phyloP scores from a whole-genome alignment of 176 grass and related monocot species.

The Aegilops sharonensis region DNA sequence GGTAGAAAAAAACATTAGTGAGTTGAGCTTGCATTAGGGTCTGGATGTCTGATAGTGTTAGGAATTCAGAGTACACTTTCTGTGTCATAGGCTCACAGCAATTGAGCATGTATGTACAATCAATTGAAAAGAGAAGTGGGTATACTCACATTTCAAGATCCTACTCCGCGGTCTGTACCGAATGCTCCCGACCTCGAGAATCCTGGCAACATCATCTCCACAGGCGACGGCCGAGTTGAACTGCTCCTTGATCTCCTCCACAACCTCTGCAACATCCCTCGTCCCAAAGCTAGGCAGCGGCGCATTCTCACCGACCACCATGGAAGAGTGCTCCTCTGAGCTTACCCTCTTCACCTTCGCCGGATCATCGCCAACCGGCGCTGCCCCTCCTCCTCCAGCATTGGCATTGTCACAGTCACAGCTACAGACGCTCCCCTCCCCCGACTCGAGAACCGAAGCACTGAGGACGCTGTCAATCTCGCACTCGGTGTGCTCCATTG shows the following conservation, averaged over 20 bases:
- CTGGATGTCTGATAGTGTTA: background rate
- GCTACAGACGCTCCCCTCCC: slow-evolving; percentile 45
- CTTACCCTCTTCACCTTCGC: slow-evolving; percentile 43
- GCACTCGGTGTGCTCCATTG: slow-evolving; percentile 33
- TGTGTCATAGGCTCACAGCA: background rate
- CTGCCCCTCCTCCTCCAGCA: background rate
- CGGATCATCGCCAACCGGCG: background rate
- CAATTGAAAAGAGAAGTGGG: slow-evolving; percentile 15
- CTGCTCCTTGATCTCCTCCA: slow-evolving; percentile 79
- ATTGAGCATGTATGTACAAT: background rate
- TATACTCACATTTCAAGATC: slow-evolving; percentile 71
- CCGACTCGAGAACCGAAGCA: slow-evolving; percentile 30
- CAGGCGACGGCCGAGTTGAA: slow-evolving; percentile 61
- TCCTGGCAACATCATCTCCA: slow-evolving; percentile 64
- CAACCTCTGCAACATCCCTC: slow-evolving; percentile 62
- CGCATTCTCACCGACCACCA: slow-evolving; percentile 32
- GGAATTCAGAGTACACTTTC: background rate
- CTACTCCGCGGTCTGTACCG: slow-evolving; percentile 45
- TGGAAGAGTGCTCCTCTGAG: slow-evolving; percentile 47
- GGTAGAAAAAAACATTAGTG: background rate
- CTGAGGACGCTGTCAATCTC: slow-evolving; percentile 39
- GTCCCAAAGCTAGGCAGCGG: slow-evolving; percentile 32
- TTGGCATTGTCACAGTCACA: slow-evolving; percentile 33
- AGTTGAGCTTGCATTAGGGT: background rate
- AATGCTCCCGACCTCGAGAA: slow-evolving; percentile 74